Conservation (phyloP, 1,284 basidiomycete genomes). For the Apiotrichum domesticum region DNA sequence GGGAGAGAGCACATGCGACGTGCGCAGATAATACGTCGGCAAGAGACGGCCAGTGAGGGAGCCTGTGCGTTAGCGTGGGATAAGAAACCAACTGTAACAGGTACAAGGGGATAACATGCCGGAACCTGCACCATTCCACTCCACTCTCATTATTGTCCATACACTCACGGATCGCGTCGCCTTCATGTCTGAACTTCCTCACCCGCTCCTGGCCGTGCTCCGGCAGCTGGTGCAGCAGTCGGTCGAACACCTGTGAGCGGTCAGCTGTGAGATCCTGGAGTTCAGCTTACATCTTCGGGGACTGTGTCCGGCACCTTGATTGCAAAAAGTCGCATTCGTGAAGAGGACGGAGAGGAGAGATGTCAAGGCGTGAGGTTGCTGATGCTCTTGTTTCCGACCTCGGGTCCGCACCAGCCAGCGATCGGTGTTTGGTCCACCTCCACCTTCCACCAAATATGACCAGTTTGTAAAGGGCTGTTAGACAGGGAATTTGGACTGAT, state of each 20-base stretch:
- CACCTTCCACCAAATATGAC: too few species aligned
- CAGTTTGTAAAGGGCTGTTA: too few species aligned
- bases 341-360: neutral
- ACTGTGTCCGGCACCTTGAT: conserved; percentile 12
- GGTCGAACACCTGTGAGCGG: conserved; percentile 18
- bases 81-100: too few species aligned
- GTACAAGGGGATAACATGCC: too few species aligned
- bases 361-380: neutral
- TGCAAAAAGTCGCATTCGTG: conserved; percentile 10
- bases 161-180: conserved; percentile 25
- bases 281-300: conserved; percentile 10
- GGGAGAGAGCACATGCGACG: conserved; percentile 8
- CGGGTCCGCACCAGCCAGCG: too few species aligned
- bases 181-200: conserved; percentile 27
- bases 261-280: neutral
- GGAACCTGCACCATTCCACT: too few species aligned
- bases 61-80: conserved; percentile 14
- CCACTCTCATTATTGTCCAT: too few species aligned
- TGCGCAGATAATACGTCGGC: conserved; percentile 33
- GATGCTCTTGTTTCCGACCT: neutral
- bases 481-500: too few species aligned
- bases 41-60: conserved; percentile 32
- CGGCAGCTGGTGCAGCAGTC: conserved; percentile 20
- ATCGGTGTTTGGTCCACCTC: too few species aligned
- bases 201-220: conserved; percentile 23